Evolutionary conservation across 805 yeast species (phyloP), one percentile per base, ranked within the genome.

Genomic region (Zygosaccharomyces kombuchaensis): DNA sequence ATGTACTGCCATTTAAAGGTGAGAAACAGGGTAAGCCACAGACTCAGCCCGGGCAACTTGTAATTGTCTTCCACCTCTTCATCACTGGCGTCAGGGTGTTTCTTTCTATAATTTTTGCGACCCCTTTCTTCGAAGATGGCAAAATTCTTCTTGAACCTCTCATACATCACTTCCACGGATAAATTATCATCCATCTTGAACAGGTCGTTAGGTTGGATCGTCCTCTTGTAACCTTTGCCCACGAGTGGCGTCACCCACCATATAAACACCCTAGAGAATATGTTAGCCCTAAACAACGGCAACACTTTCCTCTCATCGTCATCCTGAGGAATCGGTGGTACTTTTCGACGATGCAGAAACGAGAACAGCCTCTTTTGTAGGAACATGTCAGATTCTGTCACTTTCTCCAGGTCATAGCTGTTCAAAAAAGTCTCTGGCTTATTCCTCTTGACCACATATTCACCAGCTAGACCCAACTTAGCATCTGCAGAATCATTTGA

Each of bases 221-320:
- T 83, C 57, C 93, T 72, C 61, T 79, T 82, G 62, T 85, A 85
- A 6, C 95, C 93, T 6, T 76, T 75, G 12, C 64, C 66, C 70
- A 86, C 65, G 34, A 85, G 55, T 0, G 89, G 89, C 21, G 66
- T 56, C 37, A 85, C 63, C 90, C 91, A 86, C 78, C 82, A 74
- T 60, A 84, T 80, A 54, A 80, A 76, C 0, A 72, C 52, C 48
- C 74, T 64, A 9, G 69, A 72, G 1, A 80, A n/a, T 1, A 59
- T 43, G 50, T 74, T 77, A 1, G 72, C 52, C 26, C 55, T 63
- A 10, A 63, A 65, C 68, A 79, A 70, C 1, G 83, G 84, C 51
- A 70, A 80, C 1, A 62, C 56, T 17, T 56, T 61, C 46, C 86
- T 65, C 48, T 81, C 85, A 9, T 75, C 78, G 5, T 69, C 72